These are phyloP conservation scores for Halenospora varia DNA, from an alignment of 495 filamentous ascomycete genomes.

Conservation along the genomic window DNA sequence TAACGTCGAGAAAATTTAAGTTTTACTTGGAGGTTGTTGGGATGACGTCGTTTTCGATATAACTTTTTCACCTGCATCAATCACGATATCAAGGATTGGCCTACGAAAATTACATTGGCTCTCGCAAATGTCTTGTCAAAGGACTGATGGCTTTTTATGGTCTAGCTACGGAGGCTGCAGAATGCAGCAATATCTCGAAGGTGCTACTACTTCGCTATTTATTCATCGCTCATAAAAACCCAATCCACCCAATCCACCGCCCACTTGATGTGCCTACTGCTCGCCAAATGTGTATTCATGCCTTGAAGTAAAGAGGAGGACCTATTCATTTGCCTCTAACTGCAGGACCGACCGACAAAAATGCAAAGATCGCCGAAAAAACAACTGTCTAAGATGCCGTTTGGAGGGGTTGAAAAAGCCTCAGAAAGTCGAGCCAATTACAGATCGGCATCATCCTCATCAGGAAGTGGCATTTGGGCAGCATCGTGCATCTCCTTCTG, in stretches of 20 bases:
- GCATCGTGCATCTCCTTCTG: constrained; percentile 84
- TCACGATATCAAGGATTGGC: too few relatives aligned
- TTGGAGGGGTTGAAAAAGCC: constrained; percentile 11
- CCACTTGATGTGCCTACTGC: constrained; percentile 11
- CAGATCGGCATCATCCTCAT: constrained; percentile 82
- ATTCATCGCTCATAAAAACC: constrained; percentile 20
- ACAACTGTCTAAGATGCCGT: constrained; percentile 26
- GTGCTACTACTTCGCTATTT: constrained; percentile 9
- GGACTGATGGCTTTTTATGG: constrained; percentile 20
- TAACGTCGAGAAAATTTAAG: too few relatives aligned
- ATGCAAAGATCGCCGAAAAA: constrained; percentile 26
- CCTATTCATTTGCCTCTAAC: constrained; percentile 21
- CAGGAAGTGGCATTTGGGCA: constrained; percentile 79
- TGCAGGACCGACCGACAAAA: constrained; percentile 20
- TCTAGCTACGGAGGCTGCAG: constrained; percentile 23
- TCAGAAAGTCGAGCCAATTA: constrained; percentile 23
- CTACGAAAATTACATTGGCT: too few relatives aligned
- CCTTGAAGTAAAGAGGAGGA: constrained; percentile 16
- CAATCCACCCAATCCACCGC: constrained; percentile 13
- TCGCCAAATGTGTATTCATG: constrained; percentile 15
- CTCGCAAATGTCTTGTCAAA: neutral
- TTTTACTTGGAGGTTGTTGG: too few relatives aligned
- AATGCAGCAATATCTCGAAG: constrained; percentile 18
- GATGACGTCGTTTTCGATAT: too few relatives aligned
- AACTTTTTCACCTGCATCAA: too few relatives aligned